Conservation (phyloP, 148 eudicot genomes). For the Chenopodium suecicum region DNA sequence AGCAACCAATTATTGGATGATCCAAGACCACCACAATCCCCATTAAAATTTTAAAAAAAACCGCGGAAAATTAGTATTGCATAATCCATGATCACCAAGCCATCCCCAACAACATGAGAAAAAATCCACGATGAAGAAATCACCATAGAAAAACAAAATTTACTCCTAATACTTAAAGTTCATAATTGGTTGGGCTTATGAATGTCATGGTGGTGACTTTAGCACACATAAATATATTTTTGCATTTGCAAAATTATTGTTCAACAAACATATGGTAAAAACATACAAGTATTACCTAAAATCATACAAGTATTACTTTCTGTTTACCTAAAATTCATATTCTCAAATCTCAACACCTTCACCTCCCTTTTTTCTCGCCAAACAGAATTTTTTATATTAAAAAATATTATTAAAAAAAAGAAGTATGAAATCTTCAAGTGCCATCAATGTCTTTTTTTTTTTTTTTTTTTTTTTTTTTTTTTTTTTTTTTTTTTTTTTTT, state of each 20-base stretch:
- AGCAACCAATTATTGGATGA: neutral
- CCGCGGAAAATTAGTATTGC: neutral
- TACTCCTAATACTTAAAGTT: neutral
- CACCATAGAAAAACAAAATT: neutral
- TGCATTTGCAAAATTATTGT: neutral
- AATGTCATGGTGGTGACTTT: neutral
- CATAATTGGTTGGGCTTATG: neutral
- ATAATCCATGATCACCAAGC: neutral
- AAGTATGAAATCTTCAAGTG: slow-evolving; percentile 11
- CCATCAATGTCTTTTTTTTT: neutral
- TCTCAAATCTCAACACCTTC: neutral
- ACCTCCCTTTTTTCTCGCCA: no score
- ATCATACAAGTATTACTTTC: neutral
- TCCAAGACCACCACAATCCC: neutral
- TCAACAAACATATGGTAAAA: neutral
- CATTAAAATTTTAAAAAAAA: neutral
- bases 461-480: no score
- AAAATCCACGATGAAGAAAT: neutral
- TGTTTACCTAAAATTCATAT: neutral
- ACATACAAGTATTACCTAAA: neutral
- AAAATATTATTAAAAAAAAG: neutral
- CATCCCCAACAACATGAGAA: neutral
- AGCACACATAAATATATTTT: neutral
- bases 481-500: no score
- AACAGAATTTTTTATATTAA: no score